Base-by-base conservation (phyloP, 208 protist species). In the Acanthamoeba rhysodes region DNA sequence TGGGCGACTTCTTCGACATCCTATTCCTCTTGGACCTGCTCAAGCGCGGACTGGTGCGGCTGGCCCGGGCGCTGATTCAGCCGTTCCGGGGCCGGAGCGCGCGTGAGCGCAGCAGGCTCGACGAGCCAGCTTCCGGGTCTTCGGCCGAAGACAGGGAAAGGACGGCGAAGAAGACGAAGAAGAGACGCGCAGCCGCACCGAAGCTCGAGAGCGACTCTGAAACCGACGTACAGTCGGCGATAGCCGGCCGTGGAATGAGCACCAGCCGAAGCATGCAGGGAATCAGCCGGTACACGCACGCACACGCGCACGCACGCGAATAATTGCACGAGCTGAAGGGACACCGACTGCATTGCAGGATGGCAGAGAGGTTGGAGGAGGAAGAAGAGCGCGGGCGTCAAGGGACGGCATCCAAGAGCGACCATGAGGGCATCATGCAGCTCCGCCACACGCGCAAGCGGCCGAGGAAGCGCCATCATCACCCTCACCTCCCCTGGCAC, bases 1-100 rank as follows among this genome's bases (percentile, higher is more conserved):
- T 82, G 24, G 45, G 41, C 32, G 74, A 82, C 74, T 50, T 82
- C 34, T 82, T 82, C 37, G 74, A 82, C 45, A 82, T 82, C 37
- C 74, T 82, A 8, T 45, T 82, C 74, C 37, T 82, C 27, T 2
- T 50, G 45, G 74, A 2, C 8, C 29, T 82, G 20, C 74, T 82
- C 27, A 10, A 27, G 34, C 20, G 32, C 41, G 74, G 34, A 7
- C 32, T 82, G 34, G 27, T 55, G 45, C 6, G 74, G 6, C 24
- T 82, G 37, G 41, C 53, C 24, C 74, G 24, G 9, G 5, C 24
- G 6, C 29, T 82, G 20, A 8, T 50, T 3, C 10, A 16, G 24
- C 22, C 20, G 12, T 72, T 27, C 66, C n/a, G 24, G 9, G 66
- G 66, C 66, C 24, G 34, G 6, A 0, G 66, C 9, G 0, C 14